Evolutionary conservation across 2,329 filamentous ascomycete genomes (phyloP).

Genomic region (Paradendryphiella salina): DNA sequence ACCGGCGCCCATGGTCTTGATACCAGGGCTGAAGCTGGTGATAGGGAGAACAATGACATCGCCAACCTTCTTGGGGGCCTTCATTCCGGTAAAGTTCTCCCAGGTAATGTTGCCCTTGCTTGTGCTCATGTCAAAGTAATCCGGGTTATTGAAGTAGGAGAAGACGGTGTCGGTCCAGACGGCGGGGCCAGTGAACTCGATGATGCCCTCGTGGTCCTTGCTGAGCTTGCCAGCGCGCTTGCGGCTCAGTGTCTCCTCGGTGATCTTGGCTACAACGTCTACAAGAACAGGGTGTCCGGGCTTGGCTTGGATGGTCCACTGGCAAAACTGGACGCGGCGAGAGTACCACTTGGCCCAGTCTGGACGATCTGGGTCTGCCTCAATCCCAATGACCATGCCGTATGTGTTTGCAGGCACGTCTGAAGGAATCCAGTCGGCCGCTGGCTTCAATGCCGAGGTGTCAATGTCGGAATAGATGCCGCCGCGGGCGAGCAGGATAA

Average conservation of each 20-base stretch:
- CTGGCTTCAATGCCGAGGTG: conserved; percentile 80
- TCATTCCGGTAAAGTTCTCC: conserved; percentile 87
- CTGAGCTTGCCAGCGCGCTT: conserved; percentile 69
- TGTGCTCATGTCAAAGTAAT: conserved; percentile 79
- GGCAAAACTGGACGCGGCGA: conserved; percentile 94
- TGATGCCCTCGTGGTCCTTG: conserved; percentile 71
- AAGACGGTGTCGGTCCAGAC: conserved; percentile 94
- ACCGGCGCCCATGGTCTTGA: conserved; percentile 87
- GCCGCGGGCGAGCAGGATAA: conserved; percentile 73
- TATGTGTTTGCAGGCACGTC: conserved; percentile 75
- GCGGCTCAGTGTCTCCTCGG: conserved; percentile 74
- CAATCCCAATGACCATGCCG: conserved; percentile 89
- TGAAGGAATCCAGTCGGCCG: conserved; percentile 82
- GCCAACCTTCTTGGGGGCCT: conserved; percentile 79
- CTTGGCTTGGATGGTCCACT: conserved; percentile 98
- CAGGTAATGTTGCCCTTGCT: conserved; percentile 77
- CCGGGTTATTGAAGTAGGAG: conserved; percentile 87
- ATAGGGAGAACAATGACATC: conserved; percentile 94
- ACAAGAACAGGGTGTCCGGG: conserved; percentile 89
- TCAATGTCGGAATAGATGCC: conserved; percentile 85
- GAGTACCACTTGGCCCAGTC: conserved; percentile 98
- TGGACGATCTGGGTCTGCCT: conserved; percentile 88
- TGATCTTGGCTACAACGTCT: conserved; percentile 84
- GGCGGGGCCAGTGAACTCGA: conserved; percentile 93
- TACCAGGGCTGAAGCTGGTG: conserved; percentile 94